Percentiles rank a stretch among this genome's conserved stretches.
Evolutionary conservation across 2,329 filamentous ascomycete species (phyloP).

Genomic region (Scedosporium apiospermum): DNA sequence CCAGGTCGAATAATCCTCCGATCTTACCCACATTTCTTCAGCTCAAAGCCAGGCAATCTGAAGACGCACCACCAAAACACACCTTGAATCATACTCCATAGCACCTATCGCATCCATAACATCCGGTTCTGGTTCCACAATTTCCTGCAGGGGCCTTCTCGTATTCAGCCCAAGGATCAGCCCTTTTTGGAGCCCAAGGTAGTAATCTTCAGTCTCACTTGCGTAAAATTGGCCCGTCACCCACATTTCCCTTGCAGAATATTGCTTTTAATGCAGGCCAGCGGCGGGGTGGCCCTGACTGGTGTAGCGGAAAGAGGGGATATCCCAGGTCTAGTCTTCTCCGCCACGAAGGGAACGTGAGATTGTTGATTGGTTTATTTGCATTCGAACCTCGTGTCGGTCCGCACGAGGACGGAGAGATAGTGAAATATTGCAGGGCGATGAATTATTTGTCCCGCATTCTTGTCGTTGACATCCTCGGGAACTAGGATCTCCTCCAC

Average conservation of each 20-base stretch:
- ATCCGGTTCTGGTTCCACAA: neutral
- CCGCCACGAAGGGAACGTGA: too few species aligned
- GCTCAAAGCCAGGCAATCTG: too few species aligned
- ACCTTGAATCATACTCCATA: neutral
- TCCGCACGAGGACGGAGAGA: neutral
- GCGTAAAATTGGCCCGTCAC: too few species aligned
- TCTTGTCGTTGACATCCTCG: neutral
- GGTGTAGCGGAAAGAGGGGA: too few species aligned
- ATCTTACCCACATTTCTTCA: neutral
- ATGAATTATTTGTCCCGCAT: neutral
- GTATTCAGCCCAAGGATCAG: neutral
- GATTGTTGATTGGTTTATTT: neutral
- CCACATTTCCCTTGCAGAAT: too few species aligned
- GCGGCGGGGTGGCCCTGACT: too few species aligned
- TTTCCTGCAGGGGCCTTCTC: neutral
- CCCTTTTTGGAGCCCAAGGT: neutral
- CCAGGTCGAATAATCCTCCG: neutral
- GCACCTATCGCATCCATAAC: too few species aligned
- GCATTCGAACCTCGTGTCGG: neutral
- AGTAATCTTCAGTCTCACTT: neutral
- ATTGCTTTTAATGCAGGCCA: too few species aligned
- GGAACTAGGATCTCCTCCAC: neutral
- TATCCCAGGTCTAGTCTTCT: too few species aligned
- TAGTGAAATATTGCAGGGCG: conserved; percentile 1
- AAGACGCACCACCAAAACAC: neutral